Conservation (phyloP, 805 yeast species). For the Wickerhamomyces kurtzmanii region DNA sequence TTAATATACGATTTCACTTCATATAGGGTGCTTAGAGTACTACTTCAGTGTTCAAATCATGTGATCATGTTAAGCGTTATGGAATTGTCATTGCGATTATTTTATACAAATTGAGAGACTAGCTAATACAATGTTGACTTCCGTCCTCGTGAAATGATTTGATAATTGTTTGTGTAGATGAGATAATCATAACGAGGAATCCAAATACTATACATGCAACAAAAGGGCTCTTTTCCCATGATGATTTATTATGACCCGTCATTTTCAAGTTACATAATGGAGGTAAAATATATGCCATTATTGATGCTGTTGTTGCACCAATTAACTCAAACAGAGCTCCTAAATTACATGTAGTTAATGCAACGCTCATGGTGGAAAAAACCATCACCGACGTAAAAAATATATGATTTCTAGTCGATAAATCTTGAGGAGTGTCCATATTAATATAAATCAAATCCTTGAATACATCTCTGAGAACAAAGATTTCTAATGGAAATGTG, state of each 20-base stretch:
- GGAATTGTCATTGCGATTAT: conserved; percentile 2
- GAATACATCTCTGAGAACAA: conserved; percentile 84
- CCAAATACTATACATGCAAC: conserved; percentile 65
- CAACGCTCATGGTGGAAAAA: conserved; percentile 59
- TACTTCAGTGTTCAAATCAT: not conserved
- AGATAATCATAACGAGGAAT: conserved; percentile 61
- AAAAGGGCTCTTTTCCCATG: conserved; percentile 41
- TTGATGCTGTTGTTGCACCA: conserved; percentile 88
- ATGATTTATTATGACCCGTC: conserved; percentile 32
- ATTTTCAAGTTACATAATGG: conserved; percentile 73
- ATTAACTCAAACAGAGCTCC: conserved; percentile 86
- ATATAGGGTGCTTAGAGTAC: conserved; percentile 1
- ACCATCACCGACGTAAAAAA: conserved; percentile 58
- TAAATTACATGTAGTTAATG: conserved; percentile 75
- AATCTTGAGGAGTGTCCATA: conserved; percentile 25
- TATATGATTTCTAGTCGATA: conserved; percentile 43
- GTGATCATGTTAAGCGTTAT: conserved; percentile 16
- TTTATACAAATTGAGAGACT: not conserved
- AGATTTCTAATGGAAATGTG: conserved; percentile 83
- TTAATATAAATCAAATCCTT: conserved; percentile 43
- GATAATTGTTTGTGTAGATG: conserved; percentile 66
- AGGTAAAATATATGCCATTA: conserved; percentile 88
- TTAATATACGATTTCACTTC: too few relatives aligned
- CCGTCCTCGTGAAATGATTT: conserved; percentile 30
- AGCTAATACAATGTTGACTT: conserved; percentile 38